Evolutionary conservation across 2,329 filamentous ascomycete genomes (phyloP).

Genomic region (Elsinoe arachidis): DNA sequence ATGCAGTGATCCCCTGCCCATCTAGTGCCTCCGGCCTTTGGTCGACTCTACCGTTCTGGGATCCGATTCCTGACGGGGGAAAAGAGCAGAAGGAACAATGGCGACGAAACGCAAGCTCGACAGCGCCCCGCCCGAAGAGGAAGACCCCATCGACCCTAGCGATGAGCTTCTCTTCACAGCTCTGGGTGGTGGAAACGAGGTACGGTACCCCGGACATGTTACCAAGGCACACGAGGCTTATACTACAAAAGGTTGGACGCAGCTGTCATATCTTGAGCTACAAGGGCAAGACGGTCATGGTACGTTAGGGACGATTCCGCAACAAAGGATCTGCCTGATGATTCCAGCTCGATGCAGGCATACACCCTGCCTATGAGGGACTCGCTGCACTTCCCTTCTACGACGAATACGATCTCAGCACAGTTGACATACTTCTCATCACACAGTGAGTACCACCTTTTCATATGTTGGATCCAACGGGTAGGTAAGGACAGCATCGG

Average conservation of each 20-base stretch:
- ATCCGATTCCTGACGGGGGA: too few relatives aligned
- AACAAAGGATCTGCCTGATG: slow-evolving; percentile 17
- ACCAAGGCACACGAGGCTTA: background rate
- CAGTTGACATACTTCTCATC: slow-evolving; percentile 91
- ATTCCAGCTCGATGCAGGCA: slow-evolving; percentile 80
- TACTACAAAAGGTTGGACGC: slow-evolving; percentile 32
- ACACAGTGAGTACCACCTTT: slow-evolving; percentile 74
- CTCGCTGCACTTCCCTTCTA: slow-evolving; percentile 92
- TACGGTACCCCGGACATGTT: slow-evolving; percentile 44
- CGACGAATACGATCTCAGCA: slow-evolving; percentile 96
- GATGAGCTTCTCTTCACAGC: slow-evolving; percentile 94
- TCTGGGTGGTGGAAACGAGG: slow-evolving; percentile 91
- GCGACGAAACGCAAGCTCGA: slow-evolving; percentile 86
- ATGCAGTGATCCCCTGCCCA: too few relatives aligned
- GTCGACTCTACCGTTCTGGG: background rate
- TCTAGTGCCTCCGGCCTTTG: too few relatives aligned
- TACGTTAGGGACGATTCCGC: slow-evolving; percentile 34
- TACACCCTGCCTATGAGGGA: slow-evolving; percentile 93
- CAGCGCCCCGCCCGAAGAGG: slow-evolving; percentile 55
- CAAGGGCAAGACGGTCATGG: slow-evolving; percentile 99
- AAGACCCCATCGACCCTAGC: slow-evolving; percentile 83
- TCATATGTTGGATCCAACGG: background rate
- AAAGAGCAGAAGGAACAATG: slow-evolving; percentile 46
- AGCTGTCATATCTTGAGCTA: slow-evolving; percentile 98
- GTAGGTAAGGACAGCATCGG: background rate